Conservation (phyloP, 805 yeast species). For the Saccharomycodes ludwigii region DNA sequence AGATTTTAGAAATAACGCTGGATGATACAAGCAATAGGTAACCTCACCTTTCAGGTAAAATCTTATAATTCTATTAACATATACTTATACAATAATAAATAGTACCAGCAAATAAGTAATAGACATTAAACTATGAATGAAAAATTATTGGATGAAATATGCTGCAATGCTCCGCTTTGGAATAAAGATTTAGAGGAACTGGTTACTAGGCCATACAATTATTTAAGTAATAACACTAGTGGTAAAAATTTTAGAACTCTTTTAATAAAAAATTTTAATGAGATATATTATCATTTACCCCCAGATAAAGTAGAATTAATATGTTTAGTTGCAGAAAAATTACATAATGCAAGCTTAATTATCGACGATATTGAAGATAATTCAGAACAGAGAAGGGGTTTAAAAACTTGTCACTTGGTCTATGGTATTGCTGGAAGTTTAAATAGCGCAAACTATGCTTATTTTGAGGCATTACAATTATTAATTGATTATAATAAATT, state of each 20-base stretch:
- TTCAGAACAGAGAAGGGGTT: slow-evolving; percentile 60
- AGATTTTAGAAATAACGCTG: neutral
- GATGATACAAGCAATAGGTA: neutral
- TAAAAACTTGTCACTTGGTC: slow-evolving; percentile 64
- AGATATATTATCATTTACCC: neutral
- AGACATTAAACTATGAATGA: no score
- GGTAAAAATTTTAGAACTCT: slow-evolving; percentile 1
- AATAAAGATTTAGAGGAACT: neutral
- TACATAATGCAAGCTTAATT: slow-evolving; percentile 55
- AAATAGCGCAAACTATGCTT: slow-evolving; percentile 73
- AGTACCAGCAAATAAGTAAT: no score
- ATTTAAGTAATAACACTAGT: neutral
- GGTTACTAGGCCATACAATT: neutral
- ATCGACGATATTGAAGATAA: slow-evolving; percentile 84
- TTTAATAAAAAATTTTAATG: neutral
- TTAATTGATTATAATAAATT: slow-evolving; percentile 22
- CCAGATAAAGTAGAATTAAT: slow-evolving; percentile 17
- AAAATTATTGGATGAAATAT: no score
- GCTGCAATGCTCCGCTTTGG: no score
- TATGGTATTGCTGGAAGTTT: slow-evolving; percentile 74
- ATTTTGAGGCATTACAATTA: slow-evolving; percentile 54
- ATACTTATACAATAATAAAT: no score
- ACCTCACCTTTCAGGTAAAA: no score
- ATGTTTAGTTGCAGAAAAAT: slow-evolving; percentile 35
- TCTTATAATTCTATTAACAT: no score